These are phyloP conservation scores for Epichloe hybrida DNA, from an alignment of 2,329 filamentous ascomycete species.

Conservation along the genomic window DNA sequence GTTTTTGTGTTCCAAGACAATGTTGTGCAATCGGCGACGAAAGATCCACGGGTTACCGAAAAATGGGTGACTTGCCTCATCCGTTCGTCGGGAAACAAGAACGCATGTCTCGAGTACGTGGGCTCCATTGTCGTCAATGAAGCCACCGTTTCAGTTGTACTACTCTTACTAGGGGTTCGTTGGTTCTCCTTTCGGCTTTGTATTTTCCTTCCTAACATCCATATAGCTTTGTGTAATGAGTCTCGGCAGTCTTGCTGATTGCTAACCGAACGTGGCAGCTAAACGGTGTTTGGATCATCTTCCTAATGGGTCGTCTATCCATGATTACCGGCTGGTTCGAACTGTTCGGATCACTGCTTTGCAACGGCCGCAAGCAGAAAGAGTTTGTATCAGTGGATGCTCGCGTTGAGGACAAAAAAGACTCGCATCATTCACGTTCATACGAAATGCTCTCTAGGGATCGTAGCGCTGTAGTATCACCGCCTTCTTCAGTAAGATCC, in stretches of 20 bases:
- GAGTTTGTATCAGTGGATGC: constrained; percentile 90
- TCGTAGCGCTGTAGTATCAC: constrained; percentile 40
- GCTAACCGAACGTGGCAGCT: constrained; percentile 33
- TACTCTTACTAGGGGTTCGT: constrained; percentile 62
- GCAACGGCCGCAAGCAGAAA: constrained; percentile 39
- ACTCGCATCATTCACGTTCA: constrained; percentile 37
- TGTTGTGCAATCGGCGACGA: constrained; percentile 45
- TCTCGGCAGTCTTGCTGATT: constrained; percentile 7
- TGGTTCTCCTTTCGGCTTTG: not conserved
- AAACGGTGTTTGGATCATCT: constrained; percentile 72
- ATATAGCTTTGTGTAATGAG: not conserved
- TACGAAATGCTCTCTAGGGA: constrained; percentile 69
- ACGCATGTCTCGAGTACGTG: constrained; percentile 50
- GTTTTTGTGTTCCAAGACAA: constrained; percentile 83
- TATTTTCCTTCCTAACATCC: not conserved
- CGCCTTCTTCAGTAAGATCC: constrained; percentile 27
- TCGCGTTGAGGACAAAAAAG: constrained; percentile 44
- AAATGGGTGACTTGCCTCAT: constrained; percentile 64
- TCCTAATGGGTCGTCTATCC: constrained; percentile 70
- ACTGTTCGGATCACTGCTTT: constrained; percentile 32
- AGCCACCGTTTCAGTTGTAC: constrained; percentile 63
- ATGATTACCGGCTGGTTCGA: constrained; percentile 79
- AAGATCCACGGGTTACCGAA: constrained; percentile 37
- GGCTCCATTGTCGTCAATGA: constrained; percentile 55
- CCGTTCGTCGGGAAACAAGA: constrained; percentile 40